These are phyloP conservation scores for Reticulascus tulasneorum DNA, from an alignment of 2,329 filamentous ascomycete species.

Conservation along the genomic window DNA sequence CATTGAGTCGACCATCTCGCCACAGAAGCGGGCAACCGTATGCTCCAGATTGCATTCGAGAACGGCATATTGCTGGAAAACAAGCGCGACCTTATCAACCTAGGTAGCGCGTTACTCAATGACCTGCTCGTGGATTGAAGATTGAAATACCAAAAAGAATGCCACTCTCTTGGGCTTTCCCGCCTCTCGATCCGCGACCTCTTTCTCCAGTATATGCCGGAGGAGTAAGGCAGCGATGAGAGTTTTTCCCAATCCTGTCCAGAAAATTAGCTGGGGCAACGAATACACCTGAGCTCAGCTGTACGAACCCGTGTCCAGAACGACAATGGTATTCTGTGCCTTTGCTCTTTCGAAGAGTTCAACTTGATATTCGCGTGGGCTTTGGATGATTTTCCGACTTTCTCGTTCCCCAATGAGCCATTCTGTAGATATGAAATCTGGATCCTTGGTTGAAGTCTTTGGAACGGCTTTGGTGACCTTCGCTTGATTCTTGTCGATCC, in stretches of 20 bases:
- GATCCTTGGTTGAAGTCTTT: conserved; percentile 21
- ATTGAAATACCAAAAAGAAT: conserved; percentile 71
- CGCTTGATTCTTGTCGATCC: conserved; percentile 30
- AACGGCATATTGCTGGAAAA: conserved; percentile 84
- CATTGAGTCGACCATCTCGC: conserved; percentile 52
- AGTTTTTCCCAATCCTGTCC: conserved; percentile 86
- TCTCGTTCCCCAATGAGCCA: conserved; percentile 31
- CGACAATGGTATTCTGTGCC: conserved; percentile 80
- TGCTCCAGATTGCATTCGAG: conserved; percentile 77
- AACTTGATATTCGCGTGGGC: conserved; percentile 83
- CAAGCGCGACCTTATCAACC: conserved; percentile 84
- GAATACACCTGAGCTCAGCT: neutral
- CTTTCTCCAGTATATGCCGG: conserved; percentile 69
- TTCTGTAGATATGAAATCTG: conserved; percentile 25
- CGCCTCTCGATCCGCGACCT: conserved; percentile 64
- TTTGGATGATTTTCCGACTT: conserved; percentile 60
- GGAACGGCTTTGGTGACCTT: conserved; percentile 26
- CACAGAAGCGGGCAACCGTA: conserved; percentile 69
- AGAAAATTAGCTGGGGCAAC: conserved; percentile 12
- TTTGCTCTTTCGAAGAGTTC: conserved; percentile 90
- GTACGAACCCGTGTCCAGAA: conserved; percentile 74
- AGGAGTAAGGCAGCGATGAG: conserved; percentile 89
- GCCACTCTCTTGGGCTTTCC: conserved; percentile 63
- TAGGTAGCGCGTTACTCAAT: conserved; percentile 21
- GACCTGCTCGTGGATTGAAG: neutral